phyloP scores from a whole-genome alignment of 2,329 filamentous ascomycete genomes.

The Fusarium torreyae region DNA sequence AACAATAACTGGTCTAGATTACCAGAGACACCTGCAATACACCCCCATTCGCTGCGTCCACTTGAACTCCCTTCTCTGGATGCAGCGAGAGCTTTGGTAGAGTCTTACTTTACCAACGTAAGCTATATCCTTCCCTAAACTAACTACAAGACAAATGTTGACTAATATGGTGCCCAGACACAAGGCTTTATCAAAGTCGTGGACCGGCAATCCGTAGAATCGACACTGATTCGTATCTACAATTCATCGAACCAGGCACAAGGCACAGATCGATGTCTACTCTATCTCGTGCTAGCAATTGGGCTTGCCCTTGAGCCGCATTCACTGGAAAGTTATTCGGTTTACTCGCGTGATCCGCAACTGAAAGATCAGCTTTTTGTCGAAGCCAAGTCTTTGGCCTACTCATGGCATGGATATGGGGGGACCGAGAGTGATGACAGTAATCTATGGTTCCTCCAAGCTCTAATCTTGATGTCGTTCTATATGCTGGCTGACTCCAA shows the following conservation, averaged over 20 bases:
- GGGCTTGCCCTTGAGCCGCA: slow-evolving; percentile 72
- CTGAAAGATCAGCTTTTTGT: slow-evolving; percentile 75
- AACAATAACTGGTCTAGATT: slow-evolving; percentile 71
- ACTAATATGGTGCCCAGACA: slow-evolving; percentile 59
- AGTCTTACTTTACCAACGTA: slow-evolving; percentile 74
- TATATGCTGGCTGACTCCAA: slow-evolving; percentile 75
- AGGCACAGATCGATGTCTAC: slow-evolving; percentile 68
- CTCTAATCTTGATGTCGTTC: slow-evolving; percentile 73
- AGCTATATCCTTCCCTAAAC: slow-evolving; percentile 29
- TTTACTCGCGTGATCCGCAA: slow-evolving; percentile 64
- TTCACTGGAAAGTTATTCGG: slow-evolving; percentile 65
- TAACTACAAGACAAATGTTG: background rate
- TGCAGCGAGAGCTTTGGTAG: slow-evolving; percentile 62
- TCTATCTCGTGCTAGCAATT: slow-evolving; percentile 75
- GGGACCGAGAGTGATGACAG: slow-evolving; percentile 63
- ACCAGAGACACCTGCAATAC: slow-evolving; percentile 66
- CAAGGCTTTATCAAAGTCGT: slow-evolving; percentile 74
- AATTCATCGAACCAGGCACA: slow-evolving; percentile 53
- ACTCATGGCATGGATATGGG: slow-evolving; percentile 44
- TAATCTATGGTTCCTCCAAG: slow-evolving; percentile 76
- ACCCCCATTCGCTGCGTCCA: slow-evolving; percentile 51
- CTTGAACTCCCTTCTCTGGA: slow-evolving; percentile 62
- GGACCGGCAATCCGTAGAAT: slow-evolving; percentile 66
- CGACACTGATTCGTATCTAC: slow-evolving; percentile 66
- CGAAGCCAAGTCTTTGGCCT: slow-evolving; percentile 68